Evolutionary conservation across 768 basidiomycete species (phyloP).

Genomic region (Cystobasidium onofrii): DNA sequence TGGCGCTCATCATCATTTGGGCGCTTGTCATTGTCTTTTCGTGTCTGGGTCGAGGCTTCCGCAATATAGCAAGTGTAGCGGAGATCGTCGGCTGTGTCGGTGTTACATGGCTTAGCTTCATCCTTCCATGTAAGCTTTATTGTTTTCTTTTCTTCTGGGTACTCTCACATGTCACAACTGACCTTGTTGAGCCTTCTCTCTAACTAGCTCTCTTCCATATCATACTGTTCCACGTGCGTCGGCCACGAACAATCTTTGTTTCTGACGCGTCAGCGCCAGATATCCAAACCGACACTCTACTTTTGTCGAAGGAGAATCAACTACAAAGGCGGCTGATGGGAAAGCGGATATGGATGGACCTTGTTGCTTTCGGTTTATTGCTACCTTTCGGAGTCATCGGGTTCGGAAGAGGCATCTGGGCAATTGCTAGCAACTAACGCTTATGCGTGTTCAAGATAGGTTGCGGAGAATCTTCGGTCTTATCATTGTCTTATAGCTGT

Average conservation of each 20-base stretch:
- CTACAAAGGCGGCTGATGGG: slow-evolving; percentile 67
- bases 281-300: slow-evolving; percentile 50
- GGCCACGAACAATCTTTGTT: slow-evolving; percentile 73
- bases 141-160: neutral
- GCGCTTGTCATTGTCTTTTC: slow-evolving; percentile 5
- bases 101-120: slow-evolving; percentile 29
- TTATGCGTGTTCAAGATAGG: neutral
- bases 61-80: slow-evolving; percentile 22
- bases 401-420: slow-evolving; percentile 31
- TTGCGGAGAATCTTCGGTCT: neutral
- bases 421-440: neutral
- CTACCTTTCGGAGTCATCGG: slow-evolving; percentile 37
- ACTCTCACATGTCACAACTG: no score
- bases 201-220: slow-evolving; percentile 65
- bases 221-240: slow-evolving; percentile 70
- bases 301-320: slow-evolving; percentile 76
- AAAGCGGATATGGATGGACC: slow-evolving; percentile 52
- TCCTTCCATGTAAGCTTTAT: slow-evolving; percentile 33
- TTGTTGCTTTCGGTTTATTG: slow-evolving; percentile 36
- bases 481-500: neutral
- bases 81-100: slow-evolving; percentile 28
- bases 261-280: slow-evolving; percentile 50
- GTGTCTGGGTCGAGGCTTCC: neutral
- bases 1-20: slow-evolving; percentile 28
- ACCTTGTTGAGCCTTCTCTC: neutral